phyloP scores from a whole-genome alignment of 441 rosid species.

The Heliophila coronopifolia region DNA sequence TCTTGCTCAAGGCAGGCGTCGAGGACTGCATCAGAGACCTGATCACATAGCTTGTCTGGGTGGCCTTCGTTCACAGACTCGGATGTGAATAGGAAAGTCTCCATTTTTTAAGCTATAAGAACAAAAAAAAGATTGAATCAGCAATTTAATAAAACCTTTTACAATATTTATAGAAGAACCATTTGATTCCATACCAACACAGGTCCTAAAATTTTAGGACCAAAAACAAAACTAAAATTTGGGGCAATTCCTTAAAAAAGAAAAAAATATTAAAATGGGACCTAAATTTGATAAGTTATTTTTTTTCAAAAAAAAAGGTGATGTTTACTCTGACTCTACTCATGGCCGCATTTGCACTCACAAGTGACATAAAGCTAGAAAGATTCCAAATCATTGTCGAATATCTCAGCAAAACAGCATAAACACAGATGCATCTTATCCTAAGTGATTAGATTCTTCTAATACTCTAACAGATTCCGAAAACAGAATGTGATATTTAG shows the following conservation, averaged over 20 bases:
- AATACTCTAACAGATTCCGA: neutral
- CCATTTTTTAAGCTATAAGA: slow-evolving; percentile 47
- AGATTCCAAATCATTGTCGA: slow-evolving; percentile 16
- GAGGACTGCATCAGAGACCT: slow-evolving; percentile 74
- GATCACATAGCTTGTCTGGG: slow-evolving; percentile 81
- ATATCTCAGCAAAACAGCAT: neutral
- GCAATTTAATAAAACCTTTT: no score
- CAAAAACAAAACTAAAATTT: no score
- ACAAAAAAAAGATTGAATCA: neutral
- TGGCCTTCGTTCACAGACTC: slow-evolving; percentile 85
- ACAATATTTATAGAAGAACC: no score
- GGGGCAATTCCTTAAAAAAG: no score
- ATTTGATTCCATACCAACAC: no score
- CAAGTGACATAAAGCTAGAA: slow-evolving; percentile 18
- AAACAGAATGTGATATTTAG: neutral
- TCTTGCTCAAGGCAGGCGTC: slow-evolving; percentile 81
- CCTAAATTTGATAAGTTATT: no score
- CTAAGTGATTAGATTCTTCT: slow-evolving; percentile 13
- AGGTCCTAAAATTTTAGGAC: no score
- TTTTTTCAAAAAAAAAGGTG: no score
- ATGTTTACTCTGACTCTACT: no score
- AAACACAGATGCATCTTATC: slow-evolving; percentile 18
- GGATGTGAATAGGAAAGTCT: slow-evolving; percentile 74
- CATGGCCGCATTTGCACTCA: no score
- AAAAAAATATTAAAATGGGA: no score